Base-by-base conservation (phyloP, 2,329 filamentous ascomycete species). In the Verticillium nubilum region DNA sequence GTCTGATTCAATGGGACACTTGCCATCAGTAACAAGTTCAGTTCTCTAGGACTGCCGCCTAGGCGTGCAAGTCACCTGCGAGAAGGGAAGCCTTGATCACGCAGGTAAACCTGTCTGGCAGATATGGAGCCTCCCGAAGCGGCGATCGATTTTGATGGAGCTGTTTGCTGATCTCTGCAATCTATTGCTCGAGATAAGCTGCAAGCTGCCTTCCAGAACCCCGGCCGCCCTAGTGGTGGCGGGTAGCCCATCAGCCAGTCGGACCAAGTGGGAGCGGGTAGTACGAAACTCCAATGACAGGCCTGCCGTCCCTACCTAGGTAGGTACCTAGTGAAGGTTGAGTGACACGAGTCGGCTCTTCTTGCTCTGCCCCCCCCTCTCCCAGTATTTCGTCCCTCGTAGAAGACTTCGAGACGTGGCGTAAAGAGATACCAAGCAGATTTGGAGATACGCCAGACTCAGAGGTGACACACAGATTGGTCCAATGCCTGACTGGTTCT, bases 171-270 rank as follows among this genome's bases (percentile, higher is more conserved):
- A 23, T 57, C 35, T 35, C 19, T 47, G 17, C 60, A 57, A 57
- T 33, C 50, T 56, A 33, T 27, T 54, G 35, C 55, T 28, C 28
- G 27, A 31, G 31, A 23, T 50, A 28, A 31, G 26, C 60, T 63
- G 61, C 60, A 63, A 50, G 52, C 31, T 60, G 60, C 60, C 60
- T 63, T 54, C 58, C 50, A 47, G 35, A 23, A 4, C 31, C 27
- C 52, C 47, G 47, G n/a, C 28, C 33, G 35, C 23, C 61, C 42
- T 50, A 26, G 56, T 42, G 35, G 52, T 52, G 19, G 42, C 19
- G 19, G 42, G 3, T 12, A 23, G 52, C 26, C 25, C 35, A 35
- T n/a, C n/a, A 15, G 35, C 55, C 23, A 19, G 52, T 50, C 47
- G 28, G 33, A 50, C 52, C 31, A 26, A 37, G 23, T 37, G 54